Evolutionary conservation across 108 stramenopile genomes (phyloP).

Genomic region (Cyclostephanos invisitatus): DNA sequence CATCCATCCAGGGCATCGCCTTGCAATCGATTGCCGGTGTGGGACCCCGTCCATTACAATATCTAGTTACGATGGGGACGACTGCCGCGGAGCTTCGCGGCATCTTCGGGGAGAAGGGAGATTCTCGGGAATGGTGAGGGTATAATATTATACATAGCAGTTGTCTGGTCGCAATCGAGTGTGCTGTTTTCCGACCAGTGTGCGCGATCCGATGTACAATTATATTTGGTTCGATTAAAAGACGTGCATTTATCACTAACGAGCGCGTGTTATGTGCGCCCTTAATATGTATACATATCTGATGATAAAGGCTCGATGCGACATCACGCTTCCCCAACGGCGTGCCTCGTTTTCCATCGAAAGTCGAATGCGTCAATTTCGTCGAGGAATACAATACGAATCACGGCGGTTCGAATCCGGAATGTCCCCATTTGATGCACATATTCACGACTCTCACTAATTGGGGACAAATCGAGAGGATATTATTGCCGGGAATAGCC

Average conservation of each 20-base stretch:
- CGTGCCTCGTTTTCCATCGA: conserved; percentile 79
- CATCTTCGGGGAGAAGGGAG: conserved; percentile 80
- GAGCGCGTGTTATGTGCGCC: no score
- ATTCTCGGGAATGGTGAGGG: conserved; percentile 69
- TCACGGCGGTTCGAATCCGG: conserved; percentile 84
- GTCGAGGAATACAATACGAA: conserved; percentile 74
- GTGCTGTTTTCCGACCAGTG: no score
- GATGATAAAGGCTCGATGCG: conserved; percentile 71
- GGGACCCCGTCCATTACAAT: no score
- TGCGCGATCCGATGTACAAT: no score
- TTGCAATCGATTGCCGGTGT: no score
- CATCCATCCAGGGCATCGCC: no score
- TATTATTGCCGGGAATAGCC: conserved; percentile 73
- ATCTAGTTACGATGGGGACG: no score
- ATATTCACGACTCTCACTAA: conserved; percentile 85
- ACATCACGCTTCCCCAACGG: conserved; percentile 79
- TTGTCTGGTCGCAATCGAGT: not conserved
- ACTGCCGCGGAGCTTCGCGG: conserved; percentile 69
- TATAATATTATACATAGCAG: not conserved
- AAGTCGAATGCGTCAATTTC: conserved; percentile 69
- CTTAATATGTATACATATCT: no score
- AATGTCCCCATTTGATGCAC: conserved; percentile 80
- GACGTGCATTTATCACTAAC: no score
- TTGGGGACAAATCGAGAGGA: conserved; percentile 84
- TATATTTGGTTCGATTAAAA: no score